These are phyloP conservation scores for Spiraea crenata DNA, from an alignment of 331 rosid species.

Conservation along the genomic window DNA sequence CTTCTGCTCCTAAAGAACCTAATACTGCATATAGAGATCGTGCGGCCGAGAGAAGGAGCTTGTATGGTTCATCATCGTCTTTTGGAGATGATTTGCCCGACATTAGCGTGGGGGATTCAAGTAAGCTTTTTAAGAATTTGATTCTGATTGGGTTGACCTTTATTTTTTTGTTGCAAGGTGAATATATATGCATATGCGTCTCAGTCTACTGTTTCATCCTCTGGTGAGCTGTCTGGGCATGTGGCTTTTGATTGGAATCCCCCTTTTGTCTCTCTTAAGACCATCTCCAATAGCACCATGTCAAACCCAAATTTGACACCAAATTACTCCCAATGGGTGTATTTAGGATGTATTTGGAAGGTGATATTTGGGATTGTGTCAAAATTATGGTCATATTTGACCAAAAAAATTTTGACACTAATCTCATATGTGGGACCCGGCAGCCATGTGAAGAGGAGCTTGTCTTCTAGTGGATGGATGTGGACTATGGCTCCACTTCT, in stretches of 20 bases:
- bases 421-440: too few relatives aligned
- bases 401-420: too few relatives aligned
- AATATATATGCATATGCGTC: neutral
- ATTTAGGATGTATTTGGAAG: too few relatives aligned
- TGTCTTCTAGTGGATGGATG: too few relatives aligned
- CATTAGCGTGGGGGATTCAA: slow-evolving; percentile 61
- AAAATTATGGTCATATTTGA: too few relatives aligned
- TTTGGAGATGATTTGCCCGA: slow-evolving; percentile 60
- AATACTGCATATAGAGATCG: slow-evolving; percentile 89
- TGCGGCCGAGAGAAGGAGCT: slow-evolving; percentile 94
- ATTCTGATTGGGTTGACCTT: slow-evolving; percentile 21
- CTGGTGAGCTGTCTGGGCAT: neutral
- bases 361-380: too few relatives aligned
- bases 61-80: slow-evolving; percentile 80
- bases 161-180: slow-evolving; percentile 13
- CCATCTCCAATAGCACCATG: too few relatives aligned
- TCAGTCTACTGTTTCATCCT: neutral
- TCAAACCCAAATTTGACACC: too few relatives aligned
- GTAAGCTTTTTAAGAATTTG: slow-evolving; percentile 55
- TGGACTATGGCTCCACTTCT: too few relatives aligned
- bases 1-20: slow-evolving; percentile 62
- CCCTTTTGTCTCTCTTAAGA: neutral
- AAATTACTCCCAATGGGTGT: too few relatives aligned
- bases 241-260: neutral
- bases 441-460: too few relatives aligned